Base-by-base conservation (phyloP, 306 rosid species). In the Benincasa hispida region DNA sequence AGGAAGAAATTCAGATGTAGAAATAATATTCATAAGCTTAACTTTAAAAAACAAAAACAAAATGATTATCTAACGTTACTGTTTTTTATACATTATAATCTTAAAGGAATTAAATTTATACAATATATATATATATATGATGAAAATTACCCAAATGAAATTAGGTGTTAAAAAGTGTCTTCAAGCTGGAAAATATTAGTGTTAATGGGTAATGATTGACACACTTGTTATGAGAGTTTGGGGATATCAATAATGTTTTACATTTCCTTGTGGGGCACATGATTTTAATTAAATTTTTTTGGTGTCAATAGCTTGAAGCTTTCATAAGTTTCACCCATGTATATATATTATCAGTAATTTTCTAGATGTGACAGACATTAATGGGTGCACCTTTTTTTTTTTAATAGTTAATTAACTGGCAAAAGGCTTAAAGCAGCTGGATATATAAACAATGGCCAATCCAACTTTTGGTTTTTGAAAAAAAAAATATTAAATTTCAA, bases 181-280 rank as follows among this genome's bases (percentile, higher is more conserved):
- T 69, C 7, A 24, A 68, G 37, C 6, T 41, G 58, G 54, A 70
- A 70, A 70, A 70, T 70, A 25, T 17, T 70, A 47, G 59, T 18
- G 76, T 18, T 70, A 47, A 70, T 48, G 76, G 59, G 76, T 48
- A 47, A 70, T 70, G 76, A 70, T 70, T 70, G 56, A 70, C 48
- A 24, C 42, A 48, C 42, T 48, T 70, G 41, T 27, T 70, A 18
- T 70, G 59, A 47, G 76, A 70, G 25, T 70, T 70, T 70, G 41
- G 58, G 58, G 39, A 25, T 4, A 70, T 70, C 39, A 47, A 70
- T 70, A 53, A 61, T 66, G 75, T 69, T 48, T 70, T 70, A 48
- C 76, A 41, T 27, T 28, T 8, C 15, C 76, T 48, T 70, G 76
- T 70, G 76, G 76, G 76, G 27, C 76, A 70, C 41, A 70, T 70